Conservation (phyloP, 78 protist species). For the Polysphondylium violaceum region DNA sequence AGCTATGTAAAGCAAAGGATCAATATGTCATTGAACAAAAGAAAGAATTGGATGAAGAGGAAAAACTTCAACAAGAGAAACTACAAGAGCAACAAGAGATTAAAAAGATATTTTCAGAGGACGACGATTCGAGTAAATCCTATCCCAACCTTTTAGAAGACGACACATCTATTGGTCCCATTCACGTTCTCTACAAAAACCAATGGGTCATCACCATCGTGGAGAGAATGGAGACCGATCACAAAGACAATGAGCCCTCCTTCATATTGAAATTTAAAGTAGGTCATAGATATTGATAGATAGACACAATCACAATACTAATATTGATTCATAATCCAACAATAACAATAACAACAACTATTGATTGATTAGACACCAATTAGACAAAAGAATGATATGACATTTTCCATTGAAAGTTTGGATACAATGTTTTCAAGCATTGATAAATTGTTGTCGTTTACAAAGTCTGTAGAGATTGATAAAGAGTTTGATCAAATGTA, state of each 20-base stretch:
- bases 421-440: slow-evolving; percentile 26
- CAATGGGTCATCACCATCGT: slow-evolving; percentile 70
- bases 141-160: slow-evolving; percentile 53
- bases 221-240: slow-evolving; percentile 44
- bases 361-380: slow-evolving; percentile 46
- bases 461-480: slow-evolving; percentile 30
- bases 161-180: slow-evolving; percentile 62
- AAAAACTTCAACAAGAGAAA: not conserved
- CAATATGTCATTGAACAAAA: slow-evolving; percentile 7
- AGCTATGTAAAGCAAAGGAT: slow-evolving; percentile 1
- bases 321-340: not conserved
- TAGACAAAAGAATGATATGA: slow-evolving; percentile 20
- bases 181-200: slow-evolving; percentile 58
- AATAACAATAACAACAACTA: not conserved
- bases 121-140: slow-evolving; percentile 16
- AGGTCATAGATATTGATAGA: not conserved
- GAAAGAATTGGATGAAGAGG: slow-evolving; percentile 1
- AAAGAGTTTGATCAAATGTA: slow-evolving; percentile 59
- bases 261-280: slow-evolving; percentile 60
- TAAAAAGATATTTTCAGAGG: slow-evolving; percentile 45
- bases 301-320: not conserved
- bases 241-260: slow-evolving; percentile 59
- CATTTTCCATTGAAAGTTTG: slow-evolving; percentile 69
- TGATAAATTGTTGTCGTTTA: slow-evolving; percentile 54
- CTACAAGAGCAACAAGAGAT: slow-evolving; percentile 31